Base-by-base conservation (phyloP, 192 early-diverging fungal species). In the Coemansia javaensis region DNA sequence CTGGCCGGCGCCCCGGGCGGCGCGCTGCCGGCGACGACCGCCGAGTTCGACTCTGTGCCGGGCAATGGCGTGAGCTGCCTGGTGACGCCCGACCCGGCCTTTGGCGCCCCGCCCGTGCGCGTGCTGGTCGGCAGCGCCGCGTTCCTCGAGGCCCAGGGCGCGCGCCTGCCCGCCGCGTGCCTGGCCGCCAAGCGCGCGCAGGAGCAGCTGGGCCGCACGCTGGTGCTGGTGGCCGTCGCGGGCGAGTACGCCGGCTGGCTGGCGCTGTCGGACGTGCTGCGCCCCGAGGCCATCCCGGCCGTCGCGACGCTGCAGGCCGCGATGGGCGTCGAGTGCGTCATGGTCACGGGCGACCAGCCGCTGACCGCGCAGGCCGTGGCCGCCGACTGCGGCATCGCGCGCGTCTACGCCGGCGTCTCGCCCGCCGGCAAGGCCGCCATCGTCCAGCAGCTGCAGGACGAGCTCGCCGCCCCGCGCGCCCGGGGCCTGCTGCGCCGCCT, bases 321-420 rank as follows among this genome's bases (percentile, higher is more conserved):
- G 8, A 83, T 94, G 86, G 86, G 86, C 11, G 77, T 90, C 37
- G 72, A 82, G 33, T 84, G 87, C 23, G 80, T 84, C 7, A 95
- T 98, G 90, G 84, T 96, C 3, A 98, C 96, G 0, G 96, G 93
- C 23, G 96, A 97, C 53, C 90, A 94, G 58, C 80, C 79, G 43
- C 44, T 85, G 43, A 92, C 93, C 1, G 93, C 96, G 0, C 70
- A 77, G 32, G 81, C 80, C 0, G 89, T 97, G 57, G 96, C 94
- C 0, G 40, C 67, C 32, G 79, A 90, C 52, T 84, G 88, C 52
- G 91, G 88, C 11, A 94, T 97, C 37, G 63, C 67, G 4, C 81
- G 92, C 20, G 82, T 98, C 12, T 83, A 95, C 56, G 93, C 95
- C 2, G 90, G 90, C 13, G 82, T 95, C 3, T 87, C 90, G 15